Conservation (phyloP, 345 rosid genomes). For the Microcos paniculata region DNA sequence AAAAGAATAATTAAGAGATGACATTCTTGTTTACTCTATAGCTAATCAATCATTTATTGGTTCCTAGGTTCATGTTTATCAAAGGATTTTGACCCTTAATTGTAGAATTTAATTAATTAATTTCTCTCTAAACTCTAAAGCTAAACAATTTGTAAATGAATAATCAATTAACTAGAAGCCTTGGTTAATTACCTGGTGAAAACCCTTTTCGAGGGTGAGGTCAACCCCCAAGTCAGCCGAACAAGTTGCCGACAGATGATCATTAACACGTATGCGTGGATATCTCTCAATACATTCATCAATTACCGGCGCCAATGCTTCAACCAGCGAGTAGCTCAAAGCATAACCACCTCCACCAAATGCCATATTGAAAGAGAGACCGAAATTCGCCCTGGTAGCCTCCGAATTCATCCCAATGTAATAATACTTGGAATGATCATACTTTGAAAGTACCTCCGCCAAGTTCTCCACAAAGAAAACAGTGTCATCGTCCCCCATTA, state of each 20-base stretch:
- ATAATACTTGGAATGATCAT: conserved; percentile 44
- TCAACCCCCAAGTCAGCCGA: conserved; percentile 51
- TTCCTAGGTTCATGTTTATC: too few relatives aligned
- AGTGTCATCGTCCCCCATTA: conserved; percentile 62
- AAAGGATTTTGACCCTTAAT: too few relatives aligned
- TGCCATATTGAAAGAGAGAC: conserved; percentile 53
- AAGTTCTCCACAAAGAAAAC: conserved; percentile 53
- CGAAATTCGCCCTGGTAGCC: conserved; percentile 28
- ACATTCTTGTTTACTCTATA: too few relatives aligned
- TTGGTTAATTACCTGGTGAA: conserved; percentile 53
- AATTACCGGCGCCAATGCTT: conserved; percentile 36
- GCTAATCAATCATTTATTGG: too few relatives aligned
- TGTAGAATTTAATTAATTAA: too few relatives aligned
- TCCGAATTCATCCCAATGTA: conserved; percentile 61
- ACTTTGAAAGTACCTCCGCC: conserved; percentile 39
- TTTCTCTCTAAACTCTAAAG: too few relatives aligned
- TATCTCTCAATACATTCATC: conserved; percentile 57
- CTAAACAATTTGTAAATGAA: too few relatives aligned
- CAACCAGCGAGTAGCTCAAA: conserved; percentile 53
- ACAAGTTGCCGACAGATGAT: conserved; percentile 39
- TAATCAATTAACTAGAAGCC: not conserved
- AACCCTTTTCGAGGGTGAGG: conserved; percentile 38
- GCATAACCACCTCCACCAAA: conserved; percentile 74
- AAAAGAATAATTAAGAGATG: too few relatives aligned
- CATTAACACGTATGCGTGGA: conserved; percentile 34